Percentiles rank a stretch among this genome's conserved stretches.
phyloP scores from a whole-genome alignment of 208 protist genomes.

The Angomonas deanei region DNA sequence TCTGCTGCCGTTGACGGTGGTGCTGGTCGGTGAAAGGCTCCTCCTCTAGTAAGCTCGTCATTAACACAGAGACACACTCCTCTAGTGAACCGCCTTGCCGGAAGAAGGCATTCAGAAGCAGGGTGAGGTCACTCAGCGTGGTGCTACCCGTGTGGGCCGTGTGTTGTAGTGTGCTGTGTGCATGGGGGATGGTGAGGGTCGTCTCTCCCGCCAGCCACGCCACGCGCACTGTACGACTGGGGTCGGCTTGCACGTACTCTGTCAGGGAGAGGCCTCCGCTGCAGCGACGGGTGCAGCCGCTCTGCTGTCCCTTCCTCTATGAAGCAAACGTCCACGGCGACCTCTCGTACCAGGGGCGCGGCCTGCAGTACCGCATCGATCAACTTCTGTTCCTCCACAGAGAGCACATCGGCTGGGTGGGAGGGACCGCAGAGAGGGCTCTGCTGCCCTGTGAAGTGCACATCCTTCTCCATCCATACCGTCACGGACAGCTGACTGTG shows the following conservation, averaged over 20 bases:
- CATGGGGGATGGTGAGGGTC: not conserved
- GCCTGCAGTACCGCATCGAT: constrained; percentile 55
- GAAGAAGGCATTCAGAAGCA: constrained; percentile 33
- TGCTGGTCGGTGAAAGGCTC: not conserved
- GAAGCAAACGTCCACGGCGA: constrained; percentile 43
- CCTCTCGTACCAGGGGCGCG: constrained; percentile 34
- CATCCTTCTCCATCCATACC: constrained; percentile 38
- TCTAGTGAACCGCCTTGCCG: constrained; percentile 47
- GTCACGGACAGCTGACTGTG: constrained; percentile 30
- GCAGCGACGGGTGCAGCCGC: constrained; percentile 5
- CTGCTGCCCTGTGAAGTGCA: constrained; percentile 31
- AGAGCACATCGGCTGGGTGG: constrained; percentile 47
- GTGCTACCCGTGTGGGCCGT: not conserved
- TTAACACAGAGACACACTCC: constrained; percentile 37
- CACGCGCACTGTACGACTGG: not conserved
- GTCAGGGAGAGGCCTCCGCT: not conserved
- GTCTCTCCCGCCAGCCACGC: not conserved
- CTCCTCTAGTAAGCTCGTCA: constrained; percentile 39
- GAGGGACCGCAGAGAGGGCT: constrained; percentile 57
- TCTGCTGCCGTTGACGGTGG: too few relatives aligned
- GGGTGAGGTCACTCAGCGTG: not conserved
- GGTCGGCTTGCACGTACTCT: not conserved
- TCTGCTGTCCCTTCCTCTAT: constrained; percentile 1
- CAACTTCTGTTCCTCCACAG: constrained; percentile 57
- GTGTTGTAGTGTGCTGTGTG: not conserved